A percentile compares a stretch with the other conserved stretches of the same genome.
Conservation (phyloP, 2,329 filamentous ascomycete species). For the Ophiostoma australiae region DNA sequence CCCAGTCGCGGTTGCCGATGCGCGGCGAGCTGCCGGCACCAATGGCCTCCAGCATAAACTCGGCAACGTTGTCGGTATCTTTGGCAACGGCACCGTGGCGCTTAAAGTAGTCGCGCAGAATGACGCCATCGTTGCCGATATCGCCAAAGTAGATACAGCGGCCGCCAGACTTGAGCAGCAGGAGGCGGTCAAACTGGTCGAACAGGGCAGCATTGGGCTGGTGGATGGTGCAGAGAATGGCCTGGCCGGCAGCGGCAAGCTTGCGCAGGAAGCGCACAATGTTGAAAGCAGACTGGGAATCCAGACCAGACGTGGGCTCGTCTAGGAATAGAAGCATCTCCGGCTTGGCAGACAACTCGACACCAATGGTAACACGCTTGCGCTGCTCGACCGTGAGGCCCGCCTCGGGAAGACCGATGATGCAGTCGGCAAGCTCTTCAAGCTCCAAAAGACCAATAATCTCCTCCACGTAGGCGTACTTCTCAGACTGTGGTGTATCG, state of each 20-base stretch:
- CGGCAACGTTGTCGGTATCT: conserved; percentile 55
- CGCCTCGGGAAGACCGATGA: conserved; percentile 58
- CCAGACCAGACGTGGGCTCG: conserved; percentile 71
- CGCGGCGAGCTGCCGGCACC: conserved; percentile 69
- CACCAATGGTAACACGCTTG: conserved; percentile 82
- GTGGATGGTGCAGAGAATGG: conserved; percentile 86
- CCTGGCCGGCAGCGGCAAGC: conserved; percentile 73
- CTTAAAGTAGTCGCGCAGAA: conserved; percentile 61
- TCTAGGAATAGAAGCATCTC: conserved; percentile 72
- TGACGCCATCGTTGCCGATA: conserved; percentile 67
- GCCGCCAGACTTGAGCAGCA: conserved; percentile 73
- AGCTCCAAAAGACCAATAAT: conserved; percentile 54
- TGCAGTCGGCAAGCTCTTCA: conserved; percentile 54
- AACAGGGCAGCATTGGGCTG: conserved; percentile 84
- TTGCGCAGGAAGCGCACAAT: conserved; percentile 75
- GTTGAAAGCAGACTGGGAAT: conserved; percentile 68
- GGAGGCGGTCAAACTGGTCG: conserved; percentile 78
- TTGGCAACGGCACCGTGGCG: conserved; percentile 56
- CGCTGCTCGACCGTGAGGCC: conserved; percentile 64
- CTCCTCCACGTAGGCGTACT: conserved; percentile 57
- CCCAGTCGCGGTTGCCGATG: conserved; percentile 72
- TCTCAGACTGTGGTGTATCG: conserved; percentile 50
- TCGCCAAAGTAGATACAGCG: conserved; percentile 82
- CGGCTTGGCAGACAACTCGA: conserved; percentile 80
- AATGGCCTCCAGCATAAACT: conserved; percentile 84